Percentiles rank a stretch among this genome's conserved stretches.
phyloP scores from a whole-genome alignment of 2,329 filamentous ascomycete genomes.

The Graphilbum sp. region DNA sequence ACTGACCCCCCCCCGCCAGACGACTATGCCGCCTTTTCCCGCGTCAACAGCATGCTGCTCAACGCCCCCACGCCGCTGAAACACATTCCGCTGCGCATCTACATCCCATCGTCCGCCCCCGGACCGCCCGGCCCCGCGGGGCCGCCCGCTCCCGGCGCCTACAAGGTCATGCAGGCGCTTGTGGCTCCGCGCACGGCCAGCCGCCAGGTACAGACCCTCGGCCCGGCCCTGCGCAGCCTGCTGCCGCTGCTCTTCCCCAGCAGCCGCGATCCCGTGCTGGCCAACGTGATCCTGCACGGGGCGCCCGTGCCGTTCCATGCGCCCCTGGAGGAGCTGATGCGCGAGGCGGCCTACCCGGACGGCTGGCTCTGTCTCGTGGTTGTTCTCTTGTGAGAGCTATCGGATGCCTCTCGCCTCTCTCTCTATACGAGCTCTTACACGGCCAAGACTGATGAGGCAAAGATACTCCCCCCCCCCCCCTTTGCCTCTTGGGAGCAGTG shows the following conservation, averaged over 20 bases:
- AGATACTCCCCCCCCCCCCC: too few relatives aligned
- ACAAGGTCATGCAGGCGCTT: constrained; percentile 62
- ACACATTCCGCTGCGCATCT: constrained; percentile 76
- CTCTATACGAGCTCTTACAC: too few relatives aligned
- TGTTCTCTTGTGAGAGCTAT: constrained; percentile 36
- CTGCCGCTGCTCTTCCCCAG: constrained; percentile 79
- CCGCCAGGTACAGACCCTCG: constrained; percentile 38
- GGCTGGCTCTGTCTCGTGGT: constrained; percentile 81
- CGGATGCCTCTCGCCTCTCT: too few relatives aligned
- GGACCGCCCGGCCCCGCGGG: constrained; percentile 13
- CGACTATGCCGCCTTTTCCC: constrained; percentile 54
- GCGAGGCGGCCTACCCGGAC: constrained; percentile 73
- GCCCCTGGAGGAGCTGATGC: constrained; percentile 66
- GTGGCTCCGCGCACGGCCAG: constrained; percentile 32
- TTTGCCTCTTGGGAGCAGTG: too few relatives aligned
- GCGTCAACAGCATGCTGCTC: constrained; percentile 61
- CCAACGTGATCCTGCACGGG: constrained; percentile 74
- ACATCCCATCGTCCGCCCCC: constrained; percentile 54
- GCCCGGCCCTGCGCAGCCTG: constrained; percentile 57
- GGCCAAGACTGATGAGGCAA: too few relatives aligned
- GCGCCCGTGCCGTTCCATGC: constrained; percentile 66
- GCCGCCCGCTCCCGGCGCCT: constrained; percentile 26
- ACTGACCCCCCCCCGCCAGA: constrained; percentile 27
- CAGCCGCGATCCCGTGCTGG: constrained; percentile 66
- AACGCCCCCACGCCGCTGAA: constrained; percentile 58